Conservation (phyloP, 2,329 filamentous ascomycete species). For the Neopestalotiopsis clavispora region DNA sequence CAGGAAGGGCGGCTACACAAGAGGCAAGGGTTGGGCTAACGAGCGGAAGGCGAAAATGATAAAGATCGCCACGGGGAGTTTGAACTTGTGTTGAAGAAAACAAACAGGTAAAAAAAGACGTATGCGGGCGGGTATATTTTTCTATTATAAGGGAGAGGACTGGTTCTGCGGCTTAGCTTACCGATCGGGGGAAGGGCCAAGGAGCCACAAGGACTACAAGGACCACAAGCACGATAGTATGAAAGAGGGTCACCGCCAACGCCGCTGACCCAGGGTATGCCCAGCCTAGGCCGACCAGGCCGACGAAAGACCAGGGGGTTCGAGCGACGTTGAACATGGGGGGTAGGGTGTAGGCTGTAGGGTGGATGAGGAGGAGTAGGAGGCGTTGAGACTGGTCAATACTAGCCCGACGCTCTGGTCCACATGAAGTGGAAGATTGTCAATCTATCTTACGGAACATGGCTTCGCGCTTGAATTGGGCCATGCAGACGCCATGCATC, state of each 20-base stretch:
- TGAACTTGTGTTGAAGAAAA: conserved; percentile 12
- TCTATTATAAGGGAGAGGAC: background rate
- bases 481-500: conserved; percentile 11
- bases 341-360: background rate
- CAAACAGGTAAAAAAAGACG: background rate
- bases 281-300: background rate
- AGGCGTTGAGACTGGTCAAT: conserved; percentile 2
- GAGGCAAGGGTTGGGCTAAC: background rate
- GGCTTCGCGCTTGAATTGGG: background rate
- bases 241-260: background rate
- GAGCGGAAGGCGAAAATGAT: conserved; percentile 11
- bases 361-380: background rate
- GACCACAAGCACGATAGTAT: too few relatives aligned
- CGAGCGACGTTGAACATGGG: background rate
- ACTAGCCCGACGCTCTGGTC: conserved; percentile 1
- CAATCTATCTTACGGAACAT: conserved; percentile 3
- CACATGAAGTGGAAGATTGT: conserved; percentile 12
- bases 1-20: background rate
- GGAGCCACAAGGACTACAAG: too few relatives aligned
- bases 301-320: background rate
- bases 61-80: conserved; percentile 6
- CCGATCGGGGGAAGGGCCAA: background rate
- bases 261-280: background rate
- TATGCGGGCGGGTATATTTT: conserved; percentile 2
- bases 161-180: background rate